phyloP scores from a whole-genome alignment of 305 asterid genomes.

The Solanum chacoense region DNA sequence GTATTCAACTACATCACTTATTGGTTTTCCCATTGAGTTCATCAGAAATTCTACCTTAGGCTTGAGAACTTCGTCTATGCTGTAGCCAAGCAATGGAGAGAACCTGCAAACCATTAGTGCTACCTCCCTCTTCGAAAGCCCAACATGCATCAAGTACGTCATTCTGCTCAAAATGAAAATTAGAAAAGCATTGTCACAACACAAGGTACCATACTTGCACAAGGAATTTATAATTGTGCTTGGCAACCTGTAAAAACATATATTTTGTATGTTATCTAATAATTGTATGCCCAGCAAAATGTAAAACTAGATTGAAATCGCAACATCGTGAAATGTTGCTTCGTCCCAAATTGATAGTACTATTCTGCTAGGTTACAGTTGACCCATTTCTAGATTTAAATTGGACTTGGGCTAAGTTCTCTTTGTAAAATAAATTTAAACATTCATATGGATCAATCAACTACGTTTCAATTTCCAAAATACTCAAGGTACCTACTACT shows the following conservation, averaged over 20 bases:
- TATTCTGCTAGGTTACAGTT: background rate
- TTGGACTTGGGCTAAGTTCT: background rate
- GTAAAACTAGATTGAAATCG: background rate
- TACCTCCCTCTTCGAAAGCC: conserved; percentile 56
- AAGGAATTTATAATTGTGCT: background rate
- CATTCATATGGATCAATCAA: background rate
- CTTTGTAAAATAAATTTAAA: background rate
- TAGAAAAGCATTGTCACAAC: background rate
- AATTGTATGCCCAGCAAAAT: background rate
- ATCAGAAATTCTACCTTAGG: conserved; percentile 74
- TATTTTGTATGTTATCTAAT: background rate
- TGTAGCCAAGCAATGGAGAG: conserved; percentile 86
- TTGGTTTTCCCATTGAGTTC: conserved; percentile 53
- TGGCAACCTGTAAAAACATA: background rate
- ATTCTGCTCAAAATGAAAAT: conserved; percentile 29
- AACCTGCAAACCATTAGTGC: conserved; percentile 61
- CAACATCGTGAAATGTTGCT: background rate
- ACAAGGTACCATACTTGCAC: background rate
- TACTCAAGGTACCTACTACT: background rate
- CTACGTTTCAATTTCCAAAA: background rate
- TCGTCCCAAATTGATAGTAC: background rate
- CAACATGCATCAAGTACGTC: conserved; percentile 48
- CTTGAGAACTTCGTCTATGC: conserved; percentile 58
- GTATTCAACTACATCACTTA: conserved; percentile 57
- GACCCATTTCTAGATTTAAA: background rate